Evolutionary conservation across 179 eudicot species (phyloP).

Genomic region (Silene noctiflora): DNA sequence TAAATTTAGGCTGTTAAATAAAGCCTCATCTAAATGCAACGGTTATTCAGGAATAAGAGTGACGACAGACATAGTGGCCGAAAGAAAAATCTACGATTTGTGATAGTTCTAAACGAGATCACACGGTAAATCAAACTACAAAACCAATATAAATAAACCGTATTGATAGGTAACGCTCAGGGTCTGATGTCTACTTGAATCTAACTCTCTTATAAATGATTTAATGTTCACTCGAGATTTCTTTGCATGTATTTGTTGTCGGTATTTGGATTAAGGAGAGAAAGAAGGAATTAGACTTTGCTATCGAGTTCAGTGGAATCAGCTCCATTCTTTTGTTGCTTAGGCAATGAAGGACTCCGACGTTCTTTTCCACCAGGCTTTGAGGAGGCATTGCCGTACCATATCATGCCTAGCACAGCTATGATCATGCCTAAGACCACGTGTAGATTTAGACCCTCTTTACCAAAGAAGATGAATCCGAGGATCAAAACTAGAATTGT

Average conservation of each 20-base stretch:
- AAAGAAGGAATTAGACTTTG: constrained; percentile 18
- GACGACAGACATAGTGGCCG: no score
- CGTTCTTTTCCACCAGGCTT: constrained; percentile 48
- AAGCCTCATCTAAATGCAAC: no score
- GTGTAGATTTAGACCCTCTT: constrained; percentile 41
- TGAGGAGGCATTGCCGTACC: constrained; percentile 47
- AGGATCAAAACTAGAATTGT: constrained; percentile 39
- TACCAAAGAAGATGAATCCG: constrained; percentile 42
- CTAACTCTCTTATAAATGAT: constrained; percentile 9
- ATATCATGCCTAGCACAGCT: constrained; percentile 42
- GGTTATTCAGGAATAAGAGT: no score
- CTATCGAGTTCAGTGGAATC: constrained; percentile 32
- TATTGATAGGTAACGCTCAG: neutral
- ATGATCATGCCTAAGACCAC: constrained; percentile 43
- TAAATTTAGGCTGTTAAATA: no score
- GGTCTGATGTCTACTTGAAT: constrained; percentile 1
- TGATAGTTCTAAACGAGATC: no score
- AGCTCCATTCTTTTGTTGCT: constrained; percentile 30
- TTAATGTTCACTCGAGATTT: neutral
- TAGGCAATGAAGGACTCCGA: constrained; percentile 18
- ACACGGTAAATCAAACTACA: neutral
- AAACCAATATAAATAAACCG: neutral
- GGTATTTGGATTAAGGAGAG: neutral
- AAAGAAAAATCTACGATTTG: no score
- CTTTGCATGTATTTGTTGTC: neutral